Evolutionary conservation across 1,284 basidiomycete species (phyloP).

Genomic region (Taiwanofungus camphoratus): DNA sequence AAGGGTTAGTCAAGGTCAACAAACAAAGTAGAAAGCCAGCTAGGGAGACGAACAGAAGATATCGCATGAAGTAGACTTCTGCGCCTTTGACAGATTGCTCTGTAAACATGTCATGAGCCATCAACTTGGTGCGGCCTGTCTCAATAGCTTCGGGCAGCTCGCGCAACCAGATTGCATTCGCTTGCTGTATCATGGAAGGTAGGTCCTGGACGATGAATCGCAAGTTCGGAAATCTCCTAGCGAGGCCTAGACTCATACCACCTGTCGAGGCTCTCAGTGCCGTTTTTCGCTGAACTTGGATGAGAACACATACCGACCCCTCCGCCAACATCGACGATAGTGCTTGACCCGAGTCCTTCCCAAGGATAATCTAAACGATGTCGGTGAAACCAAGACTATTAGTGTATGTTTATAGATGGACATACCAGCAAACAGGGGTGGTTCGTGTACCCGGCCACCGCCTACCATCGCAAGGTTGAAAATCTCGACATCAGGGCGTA

Average conservation of each 20-base stretch:
- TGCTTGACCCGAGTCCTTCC: slow-evolving; percentile 8
- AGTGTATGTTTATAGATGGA: background rate
- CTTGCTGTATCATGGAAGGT: slow-evolving; percentile 1
- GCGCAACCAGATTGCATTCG: slow-evolving; percentile 6
- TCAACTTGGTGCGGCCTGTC: slow-evolving; percentile 2
- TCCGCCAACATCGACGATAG: slow-evolving; percentile 19
- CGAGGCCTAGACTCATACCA: slow-evolving; percentile 11
- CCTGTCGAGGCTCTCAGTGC: slow-evolving; percentile 2
- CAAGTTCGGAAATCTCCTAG: slow-evolving; percentile 12
- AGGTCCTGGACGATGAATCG: slow-evolving; percentile 17
- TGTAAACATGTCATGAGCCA: slow-evolving; percentile 25
- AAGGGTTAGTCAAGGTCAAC: background rate
- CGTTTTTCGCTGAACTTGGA: background rate
- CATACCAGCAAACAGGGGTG: slow-evolving; percentile 10
- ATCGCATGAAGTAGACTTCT: slow-evolving; percentile 22
- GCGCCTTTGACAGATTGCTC: slow-evolving; percentile 24
- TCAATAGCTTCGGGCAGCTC: slow-evolving; percentile 3
- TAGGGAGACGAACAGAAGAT: slow-evolving; percentile 13
- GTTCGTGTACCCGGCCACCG: slow-evolving; percentile 7
- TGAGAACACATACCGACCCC: slow-evolving; percentile 11
- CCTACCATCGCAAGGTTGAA: slow-evolving; percentile 12
- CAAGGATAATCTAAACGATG: slow-evolving; percentile 14
- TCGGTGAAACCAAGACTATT: background rate
- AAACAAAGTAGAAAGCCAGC: background rate
- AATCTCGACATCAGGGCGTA: slow-evolving; percentile 8